Evolutionary conservation across 2,329 filamentous ascomycete genomes (phyloP).

Genomic region (Stachybotrys elegans): DNA sequence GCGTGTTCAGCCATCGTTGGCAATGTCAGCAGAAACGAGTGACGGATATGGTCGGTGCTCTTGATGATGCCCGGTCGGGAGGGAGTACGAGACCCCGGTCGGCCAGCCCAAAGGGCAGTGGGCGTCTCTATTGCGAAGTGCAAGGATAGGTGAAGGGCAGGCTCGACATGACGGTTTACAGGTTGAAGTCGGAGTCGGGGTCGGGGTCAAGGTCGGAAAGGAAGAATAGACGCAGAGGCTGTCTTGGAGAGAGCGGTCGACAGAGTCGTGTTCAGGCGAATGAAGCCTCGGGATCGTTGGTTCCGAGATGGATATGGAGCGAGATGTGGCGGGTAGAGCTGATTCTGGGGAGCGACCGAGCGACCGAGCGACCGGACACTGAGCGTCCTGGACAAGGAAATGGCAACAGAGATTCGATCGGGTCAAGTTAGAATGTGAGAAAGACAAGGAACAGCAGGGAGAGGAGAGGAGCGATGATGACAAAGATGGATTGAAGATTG

Average conservation of each 20-base stretch:
- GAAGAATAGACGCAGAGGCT: too few relatives aligned
- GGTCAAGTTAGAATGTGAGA: too few relatives aligned
- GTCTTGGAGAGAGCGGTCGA: too few relatives aligned
- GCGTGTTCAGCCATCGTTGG: constrained; percentile 27
- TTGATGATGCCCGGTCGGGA: constrained; percentile 4
- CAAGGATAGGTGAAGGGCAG: constrained; percentile 11
- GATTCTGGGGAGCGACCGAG: not conserved
- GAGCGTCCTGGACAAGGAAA: too few relatives aligned
- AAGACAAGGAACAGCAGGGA: too few relatives aligned
- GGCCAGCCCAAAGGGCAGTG: constrained; percentile 21
- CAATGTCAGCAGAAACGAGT: constrained; percentile 14
- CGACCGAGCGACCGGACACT: too few relatives aligned
- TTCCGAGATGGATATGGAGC: constrained; percentile 4
- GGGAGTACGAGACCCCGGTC: constrained; percentile 12
- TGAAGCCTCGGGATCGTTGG: not conserved
- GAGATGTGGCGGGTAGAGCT: not conserved
- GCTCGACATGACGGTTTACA: constrained; percentile 23
- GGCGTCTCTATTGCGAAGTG: constrained; percentile 27
- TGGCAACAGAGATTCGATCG: too few relatives aligned
- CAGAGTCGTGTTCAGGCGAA: too few relatives aligned
- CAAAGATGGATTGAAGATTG: too few relatives aligned
- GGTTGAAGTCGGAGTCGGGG: constrained; percentile 9
- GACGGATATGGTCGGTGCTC: constrained; percentile 8
- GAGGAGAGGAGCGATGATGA: too few relatives aligned
- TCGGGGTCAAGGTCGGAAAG: too few relatives aligned